Conservation (phyloP, 306 rosid species). For the Mimosa bimucronata region DNA sequence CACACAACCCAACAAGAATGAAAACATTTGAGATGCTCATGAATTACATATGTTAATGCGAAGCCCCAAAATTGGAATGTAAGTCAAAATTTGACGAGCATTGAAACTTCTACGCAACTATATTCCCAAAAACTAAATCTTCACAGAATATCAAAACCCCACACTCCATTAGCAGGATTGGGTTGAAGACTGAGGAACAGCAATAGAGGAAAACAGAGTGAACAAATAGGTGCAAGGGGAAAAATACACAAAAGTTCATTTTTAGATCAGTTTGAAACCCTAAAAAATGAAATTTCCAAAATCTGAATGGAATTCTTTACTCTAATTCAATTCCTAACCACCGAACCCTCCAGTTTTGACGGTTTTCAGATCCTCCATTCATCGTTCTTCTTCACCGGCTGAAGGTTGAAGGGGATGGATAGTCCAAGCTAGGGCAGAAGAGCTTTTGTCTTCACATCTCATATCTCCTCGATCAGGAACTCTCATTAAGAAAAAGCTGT, state of each 20-base stretch:
- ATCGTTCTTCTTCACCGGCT: conserved; percentile 40
- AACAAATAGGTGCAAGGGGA: background rate
- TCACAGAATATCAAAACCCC: too few relatives aligned
- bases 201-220: background rate
- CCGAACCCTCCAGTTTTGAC: conserved; percentile 39
- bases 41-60: too few relatives aligned
- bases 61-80: too few relatives aligned
- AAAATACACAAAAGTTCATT: background rate
- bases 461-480: conserved; percentile 57
- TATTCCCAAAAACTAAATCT: too few relatives aligned
- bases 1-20: too few relatives aligned
- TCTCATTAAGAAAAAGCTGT: conserved; percentile 58
- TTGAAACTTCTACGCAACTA: too few relatives aligned
- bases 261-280: background rate
- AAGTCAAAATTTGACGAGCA: too few relatives aligned
- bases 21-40: too few relatives aligned
- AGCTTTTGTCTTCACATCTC: conserved; percentile 49
- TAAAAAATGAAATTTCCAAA: conserved; percentile 47
- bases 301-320: conserved; percentile 49
- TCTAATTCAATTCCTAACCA: conserved; percentile 37
- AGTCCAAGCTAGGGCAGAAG: conserved; percentile 46
- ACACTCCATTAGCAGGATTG: too few relatives aligned
- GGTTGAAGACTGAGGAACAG: too few relatives aligned
- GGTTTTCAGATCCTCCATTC: conserved; percentile 40
- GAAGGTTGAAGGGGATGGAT: too few relatives aligned